These are phyloP conservation scores for Omphalea diandra DNA, from an alignment of 441 rosid species.

Conservation along the genomic window DNA sequence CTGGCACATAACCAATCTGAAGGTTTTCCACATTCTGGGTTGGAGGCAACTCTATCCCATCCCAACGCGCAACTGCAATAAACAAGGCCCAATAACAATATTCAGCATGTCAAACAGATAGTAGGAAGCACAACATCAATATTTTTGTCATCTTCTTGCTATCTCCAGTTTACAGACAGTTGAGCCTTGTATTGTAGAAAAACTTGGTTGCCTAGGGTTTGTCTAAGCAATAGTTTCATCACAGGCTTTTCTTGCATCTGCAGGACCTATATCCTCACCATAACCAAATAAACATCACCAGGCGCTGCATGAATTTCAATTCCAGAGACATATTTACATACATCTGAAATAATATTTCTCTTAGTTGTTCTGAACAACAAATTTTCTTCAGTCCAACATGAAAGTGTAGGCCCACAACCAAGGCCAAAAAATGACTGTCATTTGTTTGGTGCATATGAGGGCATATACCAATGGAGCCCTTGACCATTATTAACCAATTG, in stretches of 20 bases:
- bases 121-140: background rate
- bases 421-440: background rate
- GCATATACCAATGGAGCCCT: background rate
- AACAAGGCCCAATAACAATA: conserved; percentile 16
- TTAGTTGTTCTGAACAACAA: background rate
- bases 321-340: background rate
- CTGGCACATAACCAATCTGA: conserved; percentile 65
- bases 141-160: background rate
- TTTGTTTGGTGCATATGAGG: background rate
- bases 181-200: background rate
- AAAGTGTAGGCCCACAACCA: background rate
- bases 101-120: conserved; percentile 8
- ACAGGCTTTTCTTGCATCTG: background rate
- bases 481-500: background rate
- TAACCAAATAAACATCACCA: background rate
- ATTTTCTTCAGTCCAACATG: background rate
- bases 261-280: background rate
- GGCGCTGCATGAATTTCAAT: background rate
- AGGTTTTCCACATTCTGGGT: conserved; percentile 24
- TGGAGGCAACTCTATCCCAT: conserved; percentile 42
- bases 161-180: background rate
- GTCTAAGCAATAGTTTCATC: background rate
- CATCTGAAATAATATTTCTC: background rate
- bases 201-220: background rate
- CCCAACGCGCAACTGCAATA: conserved; percentile 79